These are phyloP conservation scores for Penicillium pancosmium DNA, from an alignment of 495 filamentous ascomycete genomes.

Conservation along the genomic window DNA sequence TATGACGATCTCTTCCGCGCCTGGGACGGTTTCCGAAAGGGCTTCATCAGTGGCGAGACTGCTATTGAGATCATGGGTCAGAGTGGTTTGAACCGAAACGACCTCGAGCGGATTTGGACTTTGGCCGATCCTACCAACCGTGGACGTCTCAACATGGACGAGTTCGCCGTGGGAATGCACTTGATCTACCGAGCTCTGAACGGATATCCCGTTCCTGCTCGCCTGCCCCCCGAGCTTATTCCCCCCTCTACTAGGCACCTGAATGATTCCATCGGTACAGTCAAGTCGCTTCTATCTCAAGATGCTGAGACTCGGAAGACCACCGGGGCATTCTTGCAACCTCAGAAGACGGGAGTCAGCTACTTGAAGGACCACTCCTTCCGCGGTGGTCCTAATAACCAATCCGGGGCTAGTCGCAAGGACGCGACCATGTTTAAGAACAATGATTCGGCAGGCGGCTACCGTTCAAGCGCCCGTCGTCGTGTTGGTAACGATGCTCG, in stretches of 20 bases:
- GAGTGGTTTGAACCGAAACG: conserved; percentile 86
- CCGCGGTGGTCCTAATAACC: conserved; percentile 53
- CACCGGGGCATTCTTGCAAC: conserved; percentile 81
- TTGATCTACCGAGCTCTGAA: conserved; percentile 96
- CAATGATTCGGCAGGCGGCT: conserved; percentile 83
- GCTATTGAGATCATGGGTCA: conserved; percentile 98
- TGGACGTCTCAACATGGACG: conserved; percentile 92
- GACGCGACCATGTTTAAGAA: conserved; percentile 97
- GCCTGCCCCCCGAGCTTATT: conserved; percentile 89
- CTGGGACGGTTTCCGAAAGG: conserved; percentile 95
- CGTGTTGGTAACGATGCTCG: conserved; percentile 71
- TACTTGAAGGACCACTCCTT: conserved; percentile 97
- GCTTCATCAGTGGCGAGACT: conserved; percentile 88
- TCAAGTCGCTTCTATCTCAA: conserved; percentile 89
- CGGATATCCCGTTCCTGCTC: conserved; percentile 90
- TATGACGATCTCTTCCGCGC: conserved; percentile 95
- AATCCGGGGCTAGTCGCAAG: conserved; percentile 61
- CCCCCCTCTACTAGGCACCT: conserved; percentile 96
- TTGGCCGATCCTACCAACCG: conserved; percentile 91
- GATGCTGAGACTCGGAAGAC: conserved; percentile 86
- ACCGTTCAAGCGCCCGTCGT: conserved; percentile 90
- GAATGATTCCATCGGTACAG: conserved; percentile 85
- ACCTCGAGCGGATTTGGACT: conserved; percentile 94
- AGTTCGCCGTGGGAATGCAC: conserved; percentile 99
- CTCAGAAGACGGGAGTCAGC: conserved; percentile 96